Evolutionary conservation across 768 basidiomycete species (phyloP).

Genomic region (Trametes meyenii): DNA sequence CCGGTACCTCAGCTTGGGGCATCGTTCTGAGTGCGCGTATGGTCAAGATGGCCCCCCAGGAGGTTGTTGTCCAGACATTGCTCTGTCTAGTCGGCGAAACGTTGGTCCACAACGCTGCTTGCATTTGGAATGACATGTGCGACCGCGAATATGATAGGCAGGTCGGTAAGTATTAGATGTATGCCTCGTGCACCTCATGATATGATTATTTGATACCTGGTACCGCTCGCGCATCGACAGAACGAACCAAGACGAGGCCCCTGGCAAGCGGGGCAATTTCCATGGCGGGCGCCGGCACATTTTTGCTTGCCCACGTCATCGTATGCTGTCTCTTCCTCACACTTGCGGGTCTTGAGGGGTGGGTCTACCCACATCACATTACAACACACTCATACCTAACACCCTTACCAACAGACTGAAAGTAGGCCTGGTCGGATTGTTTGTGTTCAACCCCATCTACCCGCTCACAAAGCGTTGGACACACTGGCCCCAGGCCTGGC

Average conservation of each 20-base stretch:
- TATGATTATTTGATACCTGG: background rate
- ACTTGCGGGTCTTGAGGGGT: slow-evolving; percentile 3
- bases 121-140: slow-evolving; percentile 33
- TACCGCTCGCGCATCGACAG: slow-evolving; percentile 23
- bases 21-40: slow-evolving; percentile 26
- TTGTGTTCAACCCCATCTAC: slow-evolving; percentile 36
- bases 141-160: slow-evolving; percentile 36
- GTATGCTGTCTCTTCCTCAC: background rate
- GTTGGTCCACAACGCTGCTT: slow-evolving; percentile 28
- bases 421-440: slow-evolving; percentile 23
- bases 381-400: slow-evolving; percentile 8
- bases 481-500: slow-evolving; percentile 66
- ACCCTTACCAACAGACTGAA: slow-evolving; percentile 9
- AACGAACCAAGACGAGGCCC: slow-evolving; percentile 36
- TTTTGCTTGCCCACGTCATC: slow-evolving; percentile 26
- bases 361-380: background rate
- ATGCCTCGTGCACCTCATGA: background rate
- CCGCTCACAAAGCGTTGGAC: slow-evolving; percentile 60
- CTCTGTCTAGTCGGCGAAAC: slow-evolving; percentile 9
- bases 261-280: slow-evolving; percentile 35
- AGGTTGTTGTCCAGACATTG: slow-evolving; percentile 2
- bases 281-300: slow-evolving; percentile 31
- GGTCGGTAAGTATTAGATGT: slow-evolving; percentile 38
- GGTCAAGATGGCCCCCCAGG: slow-evolving; percentile 13
- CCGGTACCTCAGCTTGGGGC: slow-evolving; percentile 23